phyloP scores from a whole-genome alignment of 1,284 basidiomycete species.

The Cryptococcus sp. region DNA sequence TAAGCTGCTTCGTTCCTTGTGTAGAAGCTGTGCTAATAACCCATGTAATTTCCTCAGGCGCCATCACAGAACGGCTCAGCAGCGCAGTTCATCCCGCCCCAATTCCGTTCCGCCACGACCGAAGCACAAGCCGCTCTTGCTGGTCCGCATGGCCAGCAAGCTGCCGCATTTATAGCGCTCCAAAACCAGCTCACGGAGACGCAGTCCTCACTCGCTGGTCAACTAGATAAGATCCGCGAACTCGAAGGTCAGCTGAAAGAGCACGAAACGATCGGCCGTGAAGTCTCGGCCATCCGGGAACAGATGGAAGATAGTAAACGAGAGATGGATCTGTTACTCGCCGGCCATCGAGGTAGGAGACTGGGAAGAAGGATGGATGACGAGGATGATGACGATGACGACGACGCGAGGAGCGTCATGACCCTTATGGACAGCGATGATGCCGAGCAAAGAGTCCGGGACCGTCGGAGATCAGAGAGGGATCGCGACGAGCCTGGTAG shows the following conservation, averaged over 20 bases:
- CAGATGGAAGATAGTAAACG: slow-evolving; percentile 64
- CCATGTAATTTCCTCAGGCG: slow-evolving; percentile 36
- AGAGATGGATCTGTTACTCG: slow-evolving; percentile 46
- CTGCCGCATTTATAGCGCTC: slow-evolving; percentile 61
- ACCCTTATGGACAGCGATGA: slow-evolving; percentile 51
- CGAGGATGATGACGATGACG: slow-evolving; percentile 61
- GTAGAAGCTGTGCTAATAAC: slow-evolving; percentile 39
- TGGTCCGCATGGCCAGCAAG: slow-evolving; percentile 49
- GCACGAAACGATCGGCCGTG: slow-evolving; percentile 80
- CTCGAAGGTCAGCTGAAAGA: slow-evolving; percentile 78
- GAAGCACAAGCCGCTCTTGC: slow-evolving; percentile 50
- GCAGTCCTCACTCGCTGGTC: slow-evolving; percentile 72
- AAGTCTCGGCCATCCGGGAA: slow-evolving; percentile 71
- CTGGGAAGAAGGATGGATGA: slow-evolving; percentile 31
- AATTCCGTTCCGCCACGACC: slow-evolving; percentile 46
- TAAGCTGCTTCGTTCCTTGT: slow-evolving; percentile 37
- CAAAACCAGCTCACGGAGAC: slow-evolving; percentile 85
- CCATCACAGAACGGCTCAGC: slow-evolving; percentile 56
- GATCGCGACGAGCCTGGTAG: slow-evolving; percentile 19
- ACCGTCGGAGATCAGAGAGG: slow-evolving; percentile 48
- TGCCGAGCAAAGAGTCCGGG: slow-evolving; percentile 57
- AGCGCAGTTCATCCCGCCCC: slow-evolving; percentile 46
- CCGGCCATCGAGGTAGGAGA: slow-evolving; percentile 36
- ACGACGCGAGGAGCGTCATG: slow-evolving; percentile 52
- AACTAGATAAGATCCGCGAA: slow-evolving; percentile 81